Base-by-base conservation (phyloP, 768 basidiomycete species). In the Cyclocybe aegerita region DNA sequence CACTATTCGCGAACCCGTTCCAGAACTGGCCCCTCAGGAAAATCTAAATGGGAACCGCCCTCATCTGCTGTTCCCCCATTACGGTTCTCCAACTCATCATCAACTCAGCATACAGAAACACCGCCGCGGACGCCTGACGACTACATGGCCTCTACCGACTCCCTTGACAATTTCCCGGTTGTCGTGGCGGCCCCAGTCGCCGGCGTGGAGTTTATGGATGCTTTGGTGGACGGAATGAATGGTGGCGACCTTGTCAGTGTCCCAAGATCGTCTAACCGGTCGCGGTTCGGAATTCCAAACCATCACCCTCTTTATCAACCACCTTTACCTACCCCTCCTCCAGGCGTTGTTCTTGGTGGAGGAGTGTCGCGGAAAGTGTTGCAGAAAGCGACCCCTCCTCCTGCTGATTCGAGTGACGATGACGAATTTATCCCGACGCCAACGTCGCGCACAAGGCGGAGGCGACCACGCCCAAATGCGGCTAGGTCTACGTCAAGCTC, bases 191-290 rank as follows among this genome's bases (percentile, higher is more conserved):
- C 90, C 14, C 88, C 89, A 4, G 70, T 87, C 6, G 66, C 88
- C 4, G 90, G 89, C 2, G 89, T 93, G 7, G 90, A 92, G 69
- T 83, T 83, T 7, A 88, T 93, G 84, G 91, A 93, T 63, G 91
- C 91, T 9, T 68, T 93, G 46, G 91, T 93, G 6, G 90, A 92
- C 56, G 88, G 88, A 7, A 93, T 93, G 91, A 93, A 93, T 61
- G 86, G 86, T 23, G 79, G 77, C 39, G 84, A 88, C 48, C 76
- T 83, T 54, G 66, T 82, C 48, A 62, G 53, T 45, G 67, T 51
- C 54, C 72, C 64, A 60, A 46, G 71, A 45, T 55, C 75, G 10
- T 75, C 79, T 30, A 71, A 65, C 60, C 77, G 81, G 11, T 67
- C 77, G 42, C 77, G 82, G 52, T 81, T 82, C 60, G 76, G 72